phyloP scores from a whole-genome alignment of 2,329 filamentous ascomycete species.

The Pestalotiopsis sp. region DNA sequence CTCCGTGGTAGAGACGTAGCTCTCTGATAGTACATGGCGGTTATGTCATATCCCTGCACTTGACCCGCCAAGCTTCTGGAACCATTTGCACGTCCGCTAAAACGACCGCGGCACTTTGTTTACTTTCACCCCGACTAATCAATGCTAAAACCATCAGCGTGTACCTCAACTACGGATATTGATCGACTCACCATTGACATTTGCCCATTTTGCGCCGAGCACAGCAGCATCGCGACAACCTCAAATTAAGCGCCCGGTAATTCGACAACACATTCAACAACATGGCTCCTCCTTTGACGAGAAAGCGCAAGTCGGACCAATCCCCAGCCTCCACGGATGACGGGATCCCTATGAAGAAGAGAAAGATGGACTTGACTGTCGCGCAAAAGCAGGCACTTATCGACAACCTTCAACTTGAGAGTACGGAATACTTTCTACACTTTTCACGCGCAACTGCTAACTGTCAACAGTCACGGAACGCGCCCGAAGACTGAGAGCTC shows the following conservation, averaged over 20 bases:
- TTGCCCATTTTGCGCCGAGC: neutral
- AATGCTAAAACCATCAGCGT: neutral
- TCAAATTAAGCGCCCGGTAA: neutral
- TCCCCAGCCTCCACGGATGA: conserved; percentile 32
- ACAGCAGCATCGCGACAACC: neutral
- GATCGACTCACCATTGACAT: neutral
- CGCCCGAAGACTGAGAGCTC: conserved; percentile 79
- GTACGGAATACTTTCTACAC: conserved; percentile 51
- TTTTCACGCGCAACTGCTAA: conserved; percentile 10
- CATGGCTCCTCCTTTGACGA: conserved; percentile 51
- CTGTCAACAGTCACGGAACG: conserved; percentile 35
- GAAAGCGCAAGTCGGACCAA: conserved; percentile 48
- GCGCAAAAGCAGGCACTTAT: conserved; percentile 84
- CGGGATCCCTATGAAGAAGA: conserved; percentile 66
- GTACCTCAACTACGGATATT: neutral
- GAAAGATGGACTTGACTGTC: conserved; percentile 61
- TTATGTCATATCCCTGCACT: neutral
- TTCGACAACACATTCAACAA: conserved; percentile 14
- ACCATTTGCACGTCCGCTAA: conserved; percentile 5
- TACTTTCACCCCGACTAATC: conserved; percentile 31
- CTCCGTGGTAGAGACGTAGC: neutral
- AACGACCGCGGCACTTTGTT: conserved; percentile 36
- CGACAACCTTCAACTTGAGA: conserved; percentile 86
- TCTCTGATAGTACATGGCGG: neutral
- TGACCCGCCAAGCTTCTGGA: conserved; percentile 22